Conservation (phyloP, 352 stramenopile genomes). For the Globisporangium solare region DNA sequence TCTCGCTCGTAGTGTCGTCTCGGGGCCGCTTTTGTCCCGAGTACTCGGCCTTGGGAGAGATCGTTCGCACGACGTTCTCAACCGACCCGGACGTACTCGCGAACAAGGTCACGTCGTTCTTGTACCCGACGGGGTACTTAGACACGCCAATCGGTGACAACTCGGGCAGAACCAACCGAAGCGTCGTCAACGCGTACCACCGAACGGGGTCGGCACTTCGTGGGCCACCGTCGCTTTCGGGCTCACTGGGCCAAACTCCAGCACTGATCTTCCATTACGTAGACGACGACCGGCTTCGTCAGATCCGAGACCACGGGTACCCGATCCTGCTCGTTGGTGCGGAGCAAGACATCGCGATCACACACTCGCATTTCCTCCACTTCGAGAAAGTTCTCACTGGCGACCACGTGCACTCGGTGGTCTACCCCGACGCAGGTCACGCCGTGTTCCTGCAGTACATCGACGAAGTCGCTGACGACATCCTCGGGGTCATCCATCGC, state of each 20-base stretch:
- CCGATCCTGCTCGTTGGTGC: slow-evolving; percentile 43
- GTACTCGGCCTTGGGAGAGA: not conserved
- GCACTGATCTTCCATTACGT: slow-evolving; percentile 33
- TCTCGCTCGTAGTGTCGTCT: slow-evolving; percentile 39
- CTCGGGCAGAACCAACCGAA: not conserved
- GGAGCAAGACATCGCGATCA: slow-evolving; percentile 28
- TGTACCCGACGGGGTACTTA: slow-evolving; percentile 1
- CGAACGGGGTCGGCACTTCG: not conserved
- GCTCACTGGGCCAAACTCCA: slow-evolving; percentile 22
- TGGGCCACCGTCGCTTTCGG: not conserved
- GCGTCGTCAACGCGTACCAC: slow-evolving; percentile 1
- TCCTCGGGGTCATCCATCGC: slow-evolving; percentile 11
- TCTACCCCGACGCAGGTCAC: slow-evolving; percentile 42
- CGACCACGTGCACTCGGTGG: slow-evolving; percentile 32
- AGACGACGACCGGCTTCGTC: slow-evolving; percentile 28
- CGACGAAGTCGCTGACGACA: slow-evolving; percentile 29
- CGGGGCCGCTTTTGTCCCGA: slow-evolving; percentile 10
- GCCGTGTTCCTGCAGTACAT: slow-evolving; percentile 38
- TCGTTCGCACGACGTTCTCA: not conserved
- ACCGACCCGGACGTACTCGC: not conserved
- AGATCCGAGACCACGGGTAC: slow-evolving; percentile 33
- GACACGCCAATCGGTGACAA: not conserved
- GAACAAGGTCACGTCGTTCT: not conserved
- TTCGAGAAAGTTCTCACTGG: slow-evolving; percentile 26
- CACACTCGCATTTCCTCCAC: slow-evolving; percentile 27